phyloP scores from a whole-genome alignment of 192 early-diverging fungal genomes.

The Coemansia sp. region DNA sequence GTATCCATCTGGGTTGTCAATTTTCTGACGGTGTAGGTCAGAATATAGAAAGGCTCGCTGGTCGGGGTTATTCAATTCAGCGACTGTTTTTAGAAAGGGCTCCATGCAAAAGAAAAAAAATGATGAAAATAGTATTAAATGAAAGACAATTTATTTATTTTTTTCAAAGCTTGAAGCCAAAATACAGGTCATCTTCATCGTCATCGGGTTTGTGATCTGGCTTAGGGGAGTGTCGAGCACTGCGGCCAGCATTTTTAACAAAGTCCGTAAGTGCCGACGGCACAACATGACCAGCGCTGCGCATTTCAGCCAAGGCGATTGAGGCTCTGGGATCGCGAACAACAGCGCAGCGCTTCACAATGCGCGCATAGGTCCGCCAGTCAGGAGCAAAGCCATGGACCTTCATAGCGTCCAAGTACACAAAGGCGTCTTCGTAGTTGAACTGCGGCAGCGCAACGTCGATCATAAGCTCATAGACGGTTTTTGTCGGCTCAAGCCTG shows the following conservation, averaged over 20 bases:
- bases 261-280: slow-evolving; percentile 33
- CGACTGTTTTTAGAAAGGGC: slow-evolving; percentile 8
- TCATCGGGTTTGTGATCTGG: background rate
- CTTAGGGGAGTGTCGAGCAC: background rate
- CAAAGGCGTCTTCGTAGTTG: slow-evolving; percentile 76
- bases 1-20: slow-evolving; percentile 48
- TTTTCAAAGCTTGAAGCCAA: background rate
- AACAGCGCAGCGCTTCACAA: slow-evolving; percentile 62
- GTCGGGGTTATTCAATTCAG: slow-evolving; percentile 36
- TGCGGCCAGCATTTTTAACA: slow-evolving; percentile 37
- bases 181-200: background rate
- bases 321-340: slow-evolving; percentile 65
- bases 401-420: slow-evolving; percentile 75
- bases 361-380: slow-evolving; percentile 52
- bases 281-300: slow-evolving; percentile 59
- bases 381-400: slow-evolving; percentile 61
- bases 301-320: slow-evolving; percentile 67
- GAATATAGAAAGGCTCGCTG: slow-evolving; percentile 50
- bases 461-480: slow-evolving; percentile 64
- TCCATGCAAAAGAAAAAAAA: slow-evolving; percentile 13
- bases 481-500: slow-evolving; percentile 55
- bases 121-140: background rate
- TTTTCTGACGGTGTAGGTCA: slow-evolving; percentile 29
- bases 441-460: slow-evolving; percentile 53
- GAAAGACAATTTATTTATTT: background rate